A percentile compares a stretch with the other conserved stretches of the same genome.
Evolutionary conservation across 2,329 filamentous ascomycete genomes (phyloP).

Genomic region (Monilinia polystroma): DNA sequence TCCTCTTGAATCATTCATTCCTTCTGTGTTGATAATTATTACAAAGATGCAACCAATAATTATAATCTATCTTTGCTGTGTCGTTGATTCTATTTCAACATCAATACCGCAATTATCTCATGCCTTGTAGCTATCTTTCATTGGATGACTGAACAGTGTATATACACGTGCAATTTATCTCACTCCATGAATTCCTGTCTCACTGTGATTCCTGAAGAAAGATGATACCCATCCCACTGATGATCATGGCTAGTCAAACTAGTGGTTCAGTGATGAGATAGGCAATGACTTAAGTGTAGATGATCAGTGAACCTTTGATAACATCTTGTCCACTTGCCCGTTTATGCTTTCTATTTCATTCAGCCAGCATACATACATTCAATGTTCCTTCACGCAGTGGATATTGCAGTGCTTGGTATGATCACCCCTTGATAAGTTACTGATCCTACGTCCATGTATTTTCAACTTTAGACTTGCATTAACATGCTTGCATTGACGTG

Average conservation of each 20-base stretch:
- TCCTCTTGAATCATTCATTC: not conserved
- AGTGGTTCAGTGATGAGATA: not conserved
- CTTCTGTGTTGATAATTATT: too few species aligned
- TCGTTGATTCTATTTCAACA: not conserved
- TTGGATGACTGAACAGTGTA: not conserved
- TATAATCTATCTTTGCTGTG: too few species aligned
- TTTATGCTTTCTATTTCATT: not conserved
- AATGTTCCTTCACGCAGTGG: not conserved
- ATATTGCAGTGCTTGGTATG: not conserved
- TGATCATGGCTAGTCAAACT: not conserved
- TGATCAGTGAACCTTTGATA: not conserved
- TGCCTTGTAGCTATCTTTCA: not conserved
- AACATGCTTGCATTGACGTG: too few species aligned
- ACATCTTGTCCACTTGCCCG: not conserved
- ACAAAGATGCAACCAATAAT: too few species aligned
- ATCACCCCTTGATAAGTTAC: too few species aligned
- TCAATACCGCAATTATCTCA: not conserved
- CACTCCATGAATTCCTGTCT: not conserved
- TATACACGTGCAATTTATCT: not conserved
- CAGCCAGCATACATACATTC: not conserved
- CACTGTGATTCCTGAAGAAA: not conserved
- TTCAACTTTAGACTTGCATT: too few species aligned
- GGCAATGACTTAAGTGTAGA: not conserved
- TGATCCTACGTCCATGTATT: too few species aligned
- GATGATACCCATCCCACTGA: not conserved